These are phyloP conservation scores for Sarcomyxa edulis DNA, from an alignment of 768 basidiomycete species.

Conservation along the genomic window DNA sequence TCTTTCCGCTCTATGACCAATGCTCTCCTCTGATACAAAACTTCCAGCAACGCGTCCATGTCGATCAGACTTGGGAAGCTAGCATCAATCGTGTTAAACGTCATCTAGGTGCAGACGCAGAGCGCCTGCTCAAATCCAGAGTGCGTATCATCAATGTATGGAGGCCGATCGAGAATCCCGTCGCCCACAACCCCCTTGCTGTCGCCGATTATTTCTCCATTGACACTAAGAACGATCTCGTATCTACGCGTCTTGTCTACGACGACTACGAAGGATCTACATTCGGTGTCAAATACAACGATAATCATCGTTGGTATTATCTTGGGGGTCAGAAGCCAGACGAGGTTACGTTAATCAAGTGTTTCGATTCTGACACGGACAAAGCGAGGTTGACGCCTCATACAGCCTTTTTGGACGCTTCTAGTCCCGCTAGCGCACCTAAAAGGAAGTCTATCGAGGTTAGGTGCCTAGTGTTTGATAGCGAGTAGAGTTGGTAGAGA, in stretches of 20 bases:
- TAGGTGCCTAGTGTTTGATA: slow-evolving; percentile 60
- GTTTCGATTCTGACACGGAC: slow-evolving; percentile 9
- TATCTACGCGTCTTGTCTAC: slow-evolving; percentile 24
- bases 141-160: slow-evolving; percentile 45
- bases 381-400: slow-evolving; percentile 45
- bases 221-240: slow-evolving; percentile 23
- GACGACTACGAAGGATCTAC: slow-evolving; percentile 32
- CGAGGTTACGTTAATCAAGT: slow-evolving; percentile 34
- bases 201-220: slow-evolving; percentile 37
- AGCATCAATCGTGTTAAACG: slow-evolving; percentile 30
- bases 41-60: slow-evolving; percentile 22
- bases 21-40: not conserved
- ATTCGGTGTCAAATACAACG: slow-evolving; percentile 24
- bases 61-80: slow-evolving; percentile 32
- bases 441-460: slow-evolving; percentile 58
- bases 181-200: slow-evolving; percentile 32
- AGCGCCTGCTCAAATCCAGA: slow-evolving; percentile 26
- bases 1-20: not conserved
- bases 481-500: too few relatives aligned
- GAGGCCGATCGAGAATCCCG: slow-evolving; percentile 35
- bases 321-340: slow-evolving; percentile 25
- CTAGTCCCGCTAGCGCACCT: slow-evolving; percentile 43
- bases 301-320: slow-evolving; percentile 33
- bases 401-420: slow-evolving; percentile 51
- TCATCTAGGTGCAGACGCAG: slow-evolving; percentile 28